phyloP scores from a whole-genome alignment of 306 rosid genomes.

The Hippophae gyantsensis region DNA sequence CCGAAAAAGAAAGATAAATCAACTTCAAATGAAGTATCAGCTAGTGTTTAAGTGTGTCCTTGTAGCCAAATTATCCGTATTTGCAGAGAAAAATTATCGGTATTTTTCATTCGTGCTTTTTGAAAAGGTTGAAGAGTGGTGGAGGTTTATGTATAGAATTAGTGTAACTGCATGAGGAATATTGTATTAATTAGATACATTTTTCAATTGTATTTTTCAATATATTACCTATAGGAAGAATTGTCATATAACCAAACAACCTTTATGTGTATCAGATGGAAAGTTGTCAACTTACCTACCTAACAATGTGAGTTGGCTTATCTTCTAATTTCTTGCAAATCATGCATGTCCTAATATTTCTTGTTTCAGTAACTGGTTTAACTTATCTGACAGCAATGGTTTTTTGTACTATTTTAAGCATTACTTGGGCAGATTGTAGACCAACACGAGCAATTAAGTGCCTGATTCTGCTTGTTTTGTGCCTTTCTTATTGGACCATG shows the following conservation, averaged over 20 bases:
- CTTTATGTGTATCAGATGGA: constrained; percentile 23
- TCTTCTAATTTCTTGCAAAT: no score
- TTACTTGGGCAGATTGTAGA: no score
- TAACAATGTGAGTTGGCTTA: constrained; percentile 22
- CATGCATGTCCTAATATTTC: no score
- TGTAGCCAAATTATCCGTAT: constrained; percentile 19
- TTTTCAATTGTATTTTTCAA: constrained; percentile 11
- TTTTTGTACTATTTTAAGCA: no score
- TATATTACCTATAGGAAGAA: not conserved
- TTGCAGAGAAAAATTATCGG: constrained; percentile 25
- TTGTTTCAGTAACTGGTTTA: no score
- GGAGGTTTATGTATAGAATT: constrained; percentile 39
- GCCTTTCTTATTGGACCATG: no score
- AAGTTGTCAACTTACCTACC: constrained; percentile 56
- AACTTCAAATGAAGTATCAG: constrained; percentile 58
- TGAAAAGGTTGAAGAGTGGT: constrained; percentile 23
- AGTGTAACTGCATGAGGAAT: constrained; percentile 26
- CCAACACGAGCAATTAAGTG: no score
- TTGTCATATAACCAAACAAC: not conserved
- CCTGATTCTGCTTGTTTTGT: no score
- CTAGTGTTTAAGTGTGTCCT: constrained; percentile 36
- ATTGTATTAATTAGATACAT: constrained; percentile 13
- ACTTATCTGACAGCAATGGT: no score
- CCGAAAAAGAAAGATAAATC: constrained; percentile 54
- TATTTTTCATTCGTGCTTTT: constrained; percentile 20